A percentile compares a stretch with the other conserved stretches of the same genome.
These are phyloP conservation scores for Dactylellina cionopaga DNA, from an alignment of 2,329 filamentous ascomycete species.

Conservation along the genomic window DNA sequence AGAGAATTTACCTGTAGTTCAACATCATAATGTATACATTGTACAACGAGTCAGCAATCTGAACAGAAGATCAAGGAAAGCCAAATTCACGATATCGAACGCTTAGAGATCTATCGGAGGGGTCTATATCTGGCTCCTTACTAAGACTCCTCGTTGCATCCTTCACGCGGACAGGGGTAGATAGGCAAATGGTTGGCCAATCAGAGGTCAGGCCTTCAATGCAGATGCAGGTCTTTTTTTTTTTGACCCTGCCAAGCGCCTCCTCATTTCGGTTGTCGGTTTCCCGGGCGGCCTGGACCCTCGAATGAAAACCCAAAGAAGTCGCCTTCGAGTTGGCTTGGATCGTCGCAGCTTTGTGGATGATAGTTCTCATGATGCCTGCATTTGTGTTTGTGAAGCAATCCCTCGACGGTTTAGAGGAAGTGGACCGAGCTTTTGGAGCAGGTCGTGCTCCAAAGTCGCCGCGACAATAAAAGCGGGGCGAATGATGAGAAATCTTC, in stretches of 20 bases:
- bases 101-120: too few species aligned
- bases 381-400: background rate
- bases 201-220: conserved; percentile 16
- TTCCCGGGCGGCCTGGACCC: conserved; percentile 28
- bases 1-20: too few species aligned
- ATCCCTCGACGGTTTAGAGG: background rate
- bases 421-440: conserved; percentile 10
- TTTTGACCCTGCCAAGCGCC: conserved; percentile 51
- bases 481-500: conserved; percentile 12
- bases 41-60: too few species aligned
- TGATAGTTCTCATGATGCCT: conserved; percentile 6
- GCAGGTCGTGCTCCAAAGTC: conserved; percentile 8
- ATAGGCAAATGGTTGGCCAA: conserved; percentile 15
- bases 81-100: too few species aligned
- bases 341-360: background rate
- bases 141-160: conserved; percentile 20
- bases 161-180: conserved; percentile 7
- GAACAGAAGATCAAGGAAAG: too few species aligned
- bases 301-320: conserved; percentile 42
- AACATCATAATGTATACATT: too few species aligned
- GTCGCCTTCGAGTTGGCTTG: background rate
- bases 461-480: conserved; percentile 3
- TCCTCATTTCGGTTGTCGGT: conserved; percentile 48
- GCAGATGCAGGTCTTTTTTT: conserved; percentile 39
- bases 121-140: too few species aligned